Conservation (phyloP, 345 rosid species). For the Rhizophora apiculata region DNA sequence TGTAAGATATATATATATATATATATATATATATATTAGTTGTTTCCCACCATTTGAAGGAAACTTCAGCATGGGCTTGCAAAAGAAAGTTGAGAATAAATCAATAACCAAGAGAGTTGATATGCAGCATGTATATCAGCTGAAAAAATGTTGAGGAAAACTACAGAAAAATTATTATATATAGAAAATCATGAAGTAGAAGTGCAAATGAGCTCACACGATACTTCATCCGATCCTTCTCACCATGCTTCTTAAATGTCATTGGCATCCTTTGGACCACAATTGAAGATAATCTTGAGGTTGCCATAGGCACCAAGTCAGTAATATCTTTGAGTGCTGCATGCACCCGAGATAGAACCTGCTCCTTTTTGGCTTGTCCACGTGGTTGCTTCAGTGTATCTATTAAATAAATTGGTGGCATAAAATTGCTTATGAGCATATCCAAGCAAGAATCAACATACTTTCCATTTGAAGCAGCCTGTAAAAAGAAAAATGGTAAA, state of each 20-base stretch:
- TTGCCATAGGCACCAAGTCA: constrained; percentile 71
- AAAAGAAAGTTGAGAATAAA: too few relatives aligned
- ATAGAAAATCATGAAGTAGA: too few relatives aligned
- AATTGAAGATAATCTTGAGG: constrained; percentile 48
- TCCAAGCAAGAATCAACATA: constrained; percentile 58
- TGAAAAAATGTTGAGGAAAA: too few relatives aligned
- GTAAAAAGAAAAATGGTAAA: constrained; percentile 15
- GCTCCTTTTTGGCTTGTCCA: constrained; percentile 44
- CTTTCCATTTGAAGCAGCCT: constrained; percentile 77
- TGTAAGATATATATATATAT: too few relatives aligned
- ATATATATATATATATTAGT: too few relatives aligned
- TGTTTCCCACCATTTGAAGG: too few relatives aligned
- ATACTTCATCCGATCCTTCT: constrained; percentile 10
- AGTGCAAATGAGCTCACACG: constrained; percentile 36
- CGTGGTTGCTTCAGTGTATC: constrained; percentile 39
- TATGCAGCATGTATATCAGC: too few relatives aligned
- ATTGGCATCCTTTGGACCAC: constrained; percentile 59
- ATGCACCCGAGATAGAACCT: constrained; percentile 75
- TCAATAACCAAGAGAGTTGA: too few relatives aligned
- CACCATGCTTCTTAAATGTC: constrained; percentile 35
- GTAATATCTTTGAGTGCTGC: constrained; percentile 52
- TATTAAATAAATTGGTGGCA: constrained; percentile 46
- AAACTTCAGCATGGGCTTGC: too few relatives aligned
- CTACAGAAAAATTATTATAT: too few relatives aligned
- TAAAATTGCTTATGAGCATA: constrained; percentile 67